Base-by-base conservation (phyloP, 495 filamentous ascomycete genomes). In the Podospora australis region DNA sequence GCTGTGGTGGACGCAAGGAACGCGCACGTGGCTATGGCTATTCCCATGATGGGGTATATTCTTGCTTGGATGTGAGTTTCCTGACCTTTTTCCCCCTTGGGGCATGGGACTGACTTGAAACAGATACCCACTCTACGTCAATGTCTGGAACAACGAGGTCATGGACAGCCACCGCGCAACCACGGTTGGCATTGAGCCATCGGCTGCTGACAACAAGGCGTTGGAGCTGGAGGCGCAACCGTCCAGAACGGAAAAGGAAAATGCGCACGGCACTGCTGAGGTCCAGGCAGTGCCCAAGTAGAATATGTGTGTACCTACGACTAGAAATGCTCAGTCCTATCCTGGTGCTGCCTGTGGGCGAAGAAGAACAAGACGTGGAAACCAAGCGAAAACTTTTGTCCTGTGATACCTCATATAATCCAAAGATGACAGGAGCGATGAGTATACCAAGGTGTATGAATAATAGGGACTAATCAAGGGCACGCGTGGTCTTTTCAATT, bases 111-210 rank as follows among this genome's bases (percentile, higher is more conserved):
- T 45, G 29, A 16, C 32, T 34, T 11, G 79, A 56, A 82, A 83
- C 6, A 86, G 69, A 38, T 74, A 74, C 49, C 71, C 73, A 0
- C 60, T 75, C 40, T 74, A 75, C 43, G 57, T 74, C 24, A 75
- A 75, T 49, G 40, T 75, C 9, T 74, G 52, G 50, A 73, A 73
- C 39, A 62, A 51, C 14, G 70, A 75, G 32, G 53, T 58, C 45
- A 64, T 74, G 61, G 73, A 77, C 58, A 61, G 59, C 16, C 70
- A 71, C 45, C 67, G 69, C n/a, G 63, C 66, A 10, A 69, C 62
- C n/a, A 60, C 65, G 25, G 55, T 73, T 19, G 62, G 59, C 10
- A 54, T 60, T 22, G 61, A 48, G 51, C 54, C 54, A 4, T 25
- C 41, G 10, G 43, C 34, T 11, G 26, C 11, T 2, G 32, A 21